A percentile compares a stretch with the other conserved stretches of the same genome.
These are phyloP conservation scores for Crithidia bombi DNA, from an alignment of 208 protist genomes.

Conservation along the genomic window DNA sequence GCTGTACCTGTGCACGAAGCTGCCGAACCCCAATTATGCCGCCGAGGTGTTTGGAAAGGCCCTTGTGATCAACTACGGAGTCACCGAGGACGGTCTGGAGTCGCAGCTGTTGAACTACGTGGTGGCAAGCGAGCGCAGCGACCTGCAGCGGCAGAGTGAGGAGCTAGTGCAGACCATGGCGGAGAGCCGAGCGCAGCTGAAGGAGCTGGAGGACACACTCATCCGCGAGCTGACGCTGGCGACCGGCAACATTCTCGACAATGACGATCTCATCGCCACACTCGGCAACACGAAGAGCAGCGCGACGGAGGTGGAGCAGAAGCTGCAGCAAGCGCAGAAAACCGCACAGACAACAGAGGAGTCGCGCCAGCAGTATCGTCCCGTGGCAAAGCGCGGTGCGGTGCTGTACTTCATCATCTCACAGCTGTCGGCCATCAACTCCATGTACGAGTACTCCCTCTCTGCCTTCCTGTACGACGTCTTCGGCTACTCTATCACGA, in stretches of 20 bases:
- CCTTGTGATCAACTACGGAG: slow-evolving; percentile 99
- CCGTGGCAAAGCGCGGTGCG: slow-evolving; percentile 96
- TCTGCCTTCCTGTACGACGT: slow-evolving; percentile 96
- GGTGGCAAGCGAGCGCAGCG: slow-evolving; percentile 96
- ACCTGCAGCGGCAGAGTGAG: slow-evolving; percentile 96
- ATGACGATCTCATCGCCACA: slow-evolving; percentile 98
- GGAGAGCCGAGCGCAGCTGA: slow-evolving; percentile 96
- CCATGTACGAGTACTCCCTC: slow-evolving; percentile 99
- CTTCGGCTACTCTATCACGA: slow-evolving; percentile 96
- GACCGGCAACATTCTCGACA: slow-evolving; percentile 98
- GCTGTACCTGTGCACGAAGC: slow-evolving; percentile 98
- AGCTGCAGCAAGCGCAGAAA: slow-evolving; percentile 94
- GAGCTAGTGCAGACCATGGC: slow-evolving; percentile 97
- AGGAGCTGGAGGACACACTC: slow-evolving; percentile 98
- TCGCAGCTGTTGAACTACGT: slow-evolving; percentile 99
- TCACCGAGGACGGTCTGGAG: slow-evolving; percentile 98
- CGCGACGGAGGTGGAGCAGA: slow-evolving; percentile 95
- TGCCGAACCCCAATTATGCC: slow-evolving; percentile 98
- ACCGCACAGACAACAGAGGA: slow-evolving; percentile 96
- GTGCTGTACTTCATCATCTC: slow-evolving; percentile 99
- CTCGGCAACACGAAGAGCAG: slow-evolving; percentile 98
- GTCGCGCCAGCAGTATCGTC: slow-evolving; percentile 95
- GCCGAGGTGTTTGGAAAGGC: slow-evolving; percentile 98
- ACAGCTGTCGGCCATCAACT: slow-evolving; percentile 95
- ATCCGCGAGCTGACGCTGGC: slow-evolving; percentile 96